A percentile compares a stretch with the other conserved stretches of the same genome.
Evolutionary conservation across 169 alveolate genomes (phyloP).

Genomic region (Eimeria sp.): DNA sequence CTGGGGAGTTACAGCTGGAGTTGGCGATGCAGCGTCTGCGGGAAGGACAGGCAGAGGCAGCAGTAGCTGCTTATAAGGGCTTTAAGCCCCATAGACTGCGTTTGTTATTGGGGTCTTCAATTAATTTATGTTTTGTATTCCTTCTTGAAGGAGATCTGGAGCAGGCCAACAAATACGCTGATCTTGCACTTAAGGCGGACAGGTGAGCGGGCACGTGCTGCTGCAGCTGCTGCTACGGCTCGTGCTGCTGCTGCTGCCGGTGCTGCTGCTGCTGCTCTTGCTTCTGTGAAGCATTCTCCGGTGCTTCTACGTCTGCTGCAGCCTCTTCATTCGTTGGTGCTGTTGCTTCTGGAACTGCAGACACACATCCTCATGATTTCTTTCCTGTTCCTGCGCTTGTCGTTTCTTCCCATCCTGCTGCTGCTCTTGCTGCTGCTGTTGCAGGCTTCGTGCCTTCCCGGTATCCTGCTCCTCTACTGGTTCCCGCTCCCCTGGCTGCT

Average conservation of each 20-base stretch:
- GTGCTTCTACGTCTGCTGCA: background rate
- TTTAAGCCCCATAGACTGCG: slow-evolving; percentile 92
- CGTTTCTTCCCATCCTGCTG: background rate
- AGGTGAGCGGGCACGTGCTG: background rate
- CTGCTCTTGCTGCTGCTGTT: background rate
- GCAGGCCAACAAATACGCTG: slow-evolving; percentile 94
- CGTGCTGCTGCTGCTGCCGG: background rate
- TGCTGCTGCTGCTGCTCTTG: background rate
- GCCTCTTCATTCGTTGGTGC: background rate
- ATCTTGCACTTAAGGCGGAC: slow-evolving; percentile 89
- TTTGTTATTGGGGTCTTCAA: slow-evolving; percentile 91
- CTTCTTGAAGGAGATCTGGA: slow-evolving; percentile 89
- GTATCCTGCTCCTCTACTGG: background rate
- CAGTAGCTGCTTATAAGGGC: slow-evolving; percentile 92
- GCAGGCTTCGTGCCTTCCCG: background rate
- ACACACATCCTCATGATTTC: too few relatives aligned
- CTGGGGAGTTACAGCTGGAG: slow-evolving; percentile 94
- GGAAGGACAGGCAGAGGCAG: slow-evolving; percentile 91
- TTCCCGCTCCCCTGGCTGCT: too few relatives aligned
- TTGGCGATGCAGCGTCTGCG: slow-evolving; percentile 91
- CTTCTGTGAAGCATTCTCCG: background rate
- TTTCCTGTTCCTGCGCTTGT: background rate
- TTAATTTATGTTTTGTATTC: slow-evolving; percentile 94
- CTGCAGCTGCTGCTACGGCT: background rate
- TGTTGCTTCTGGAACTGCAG: background rate